Percentiles rank a stretch among this genome's conserved stretches.
Conservation (phyloP, 768 basidiomycete genomes). For the Boletus vinaceobasis region DNA sequence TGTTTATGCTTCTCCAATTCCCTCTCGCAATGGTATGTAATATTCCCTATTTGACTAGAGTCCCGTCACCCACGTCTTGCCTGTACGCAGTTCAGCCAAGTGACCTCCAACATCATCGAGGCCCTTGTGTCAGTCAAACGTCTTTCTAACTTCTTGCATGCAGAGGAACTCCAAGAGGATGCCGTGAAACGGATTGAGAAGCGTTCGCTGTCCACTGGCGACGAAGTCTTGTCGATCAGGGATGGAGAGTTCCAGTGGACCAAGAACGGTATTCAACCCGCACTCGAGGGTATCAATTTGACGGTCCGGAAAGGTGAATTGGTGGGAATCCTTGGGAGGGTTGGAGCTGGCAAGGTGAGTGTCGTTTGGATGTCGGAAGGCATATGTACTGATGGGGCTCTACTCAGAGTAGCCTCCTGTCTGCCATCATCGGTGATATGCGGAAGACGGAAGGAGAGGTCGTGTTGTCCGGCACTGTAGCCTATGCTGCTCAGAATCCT, state of each 20-base stretch:
- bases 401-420: slow-evolving; percentile 63
- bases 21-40: slow-evolving; percentile 73
- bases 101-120: slow-evolving; percentile 81
- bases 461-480: slow-evolving; percentile 60
- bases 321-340: slow-evolving; percentile 80
- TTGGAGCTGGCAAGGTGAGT: slow-evolving; percentile 84
- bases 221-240: slow-evolving; percentile 66
- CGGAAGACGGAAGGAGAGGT: slow-evolving; percentile 70
- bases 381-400: not conserved
- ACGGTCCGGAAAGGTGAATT: slow-evolving; percentile 79
- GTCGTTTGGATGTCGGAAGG: not conserved
- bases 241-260: slow-evolving; percentile 85
- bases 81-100: slow-evolving; percentile 54
- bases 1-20: slow-evolving; percentile 86
- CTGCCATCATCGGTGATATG: slow-evolving; percentile 89
- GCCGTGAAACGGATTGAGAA: slow-evolving; percentile 56
- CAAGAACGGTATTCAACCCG: slow-evolving; percentile 48
- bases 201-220: slow-evolving; percentile 47
- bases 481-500: slow-evolving; percentile 85
- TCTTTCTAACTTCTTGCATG: slow-evolving; percentile 68
- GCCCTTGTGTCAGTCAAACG: slow-evolving; percentile 81
- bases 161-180: slow-evolving; percentile 77
- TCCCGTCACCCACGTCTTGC: not conserved
- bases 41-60: not conserved
- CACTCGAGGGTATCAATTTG: slow-evolving; percentile 75